Evolutionary conservation across 2,329 filamentous ascomycete species (phyloP).

Genomic region (Ophiostoma pallidulum): DNA sequence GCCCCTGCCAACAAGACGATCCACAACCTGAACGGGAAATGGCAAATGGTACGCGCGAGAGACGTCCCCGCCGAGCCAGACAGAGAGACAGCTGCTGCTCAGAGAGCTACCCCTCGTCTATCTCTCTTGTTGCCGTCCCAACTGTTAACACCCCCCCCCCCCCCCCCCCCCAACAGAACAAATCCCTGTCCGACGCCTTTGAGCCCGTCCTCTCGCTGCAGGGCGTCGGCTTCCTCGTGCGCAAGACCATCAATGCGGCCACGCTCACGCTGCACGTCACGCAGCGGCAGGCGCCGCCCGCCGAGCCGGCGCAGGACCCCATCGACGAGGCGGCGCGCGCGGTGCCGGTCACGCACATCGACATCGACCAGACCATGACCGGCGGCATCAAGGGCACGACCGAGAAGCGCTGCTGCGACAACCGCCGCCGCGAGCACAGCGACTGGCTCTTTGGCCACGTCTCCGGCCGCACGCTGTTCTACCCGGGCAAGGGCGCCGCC

Average conservation of each 20-base stretch:
- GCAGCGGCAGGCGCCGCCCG: conserved; percentile 39
- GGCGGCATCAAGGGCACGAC: conserved; percentile 58
- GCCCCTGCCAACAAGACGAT: conserved; percentile 58
- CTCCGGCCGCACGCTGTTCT: conserved; percentile 47
- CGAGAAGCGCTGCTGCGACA: conserved; percentile 46
- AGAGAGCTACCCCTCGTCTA: neutral
- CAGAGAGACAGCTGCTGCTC: no score
- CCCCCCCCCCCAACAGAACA: no score
- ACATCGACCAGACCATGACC: conserved; percentile 62
- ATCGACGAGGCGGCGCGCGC: conserved; percentile 14
- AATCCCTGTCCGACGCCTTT: conserved; percentile 57
- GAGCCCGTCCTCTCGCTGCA: conserved; percentile 64
- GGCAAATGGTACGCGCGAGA: conserved; percentile 56
- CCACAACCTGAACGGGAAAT: conserved; percentile 59
- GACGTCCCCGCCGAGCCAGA: no score
- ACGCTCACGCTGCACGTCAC: conserved; percentile 57
- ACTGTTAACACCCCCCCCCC: no score
- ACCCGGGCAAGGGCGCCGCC: conserved; percentile 23
- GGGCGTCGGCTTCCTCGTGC: conserved; percentile 61
- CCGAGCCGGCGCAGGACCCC: conserved; percentile 27
- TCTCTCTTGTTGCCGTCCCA: no score
- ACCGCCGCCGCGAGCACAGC: conserved; percentile 49
- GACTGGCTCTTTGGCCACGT: conserved; percentile 76
- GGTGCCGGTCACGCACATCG: conserved; percentile 45
- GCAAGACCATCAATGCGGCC: conserved; percentile 61